Percentiles rank a stretch among this genome's conserved stretches.
phyloP scores from a whole-genome alignment of 805 yeast genomes.

The Ogataea salicorniae region DNA sequence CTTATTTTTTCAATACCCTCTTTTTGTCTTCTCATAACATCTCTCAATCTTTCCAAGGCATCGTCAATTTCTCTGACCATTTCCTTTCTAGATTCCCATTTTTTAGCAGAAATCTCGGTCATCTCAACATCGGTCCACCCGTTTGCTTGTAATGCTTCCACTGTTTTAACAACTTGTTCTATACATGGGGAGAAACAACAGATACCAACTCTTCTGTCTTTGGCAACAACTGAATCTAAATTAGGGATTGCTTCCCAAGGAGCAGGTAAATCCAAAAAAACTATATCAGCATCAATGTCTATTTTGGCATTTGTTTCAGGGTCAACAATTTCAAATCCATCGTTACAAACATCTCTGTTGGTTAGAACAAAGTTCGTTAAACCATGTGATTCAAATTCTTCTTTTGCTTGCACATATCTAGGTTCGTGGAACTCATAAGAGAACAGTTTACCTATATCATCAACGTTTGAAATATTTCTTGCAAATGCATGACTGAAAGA shows the following conservation, averaged over 20 bases:
- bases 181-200: slow-evolving; percentile 98
- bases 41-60: slow-evolving; percentile 72
- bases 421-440: slow-evolving; percentile 91
- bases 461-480: slow-evolving; percentile 49
- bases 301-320: slow-evolving; percentile 22
- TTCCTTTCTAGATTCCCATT: slow-evolving; percentile 83
- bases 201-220: slow-evolving; percentile 52
- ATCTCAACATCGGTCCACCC: slow-evolving; percentile 88
- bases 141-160: slow-evolving; percentile 61
- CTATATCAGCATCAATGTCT: slow-evolving; percentile 56
- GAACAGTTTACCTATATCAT: slow-evolving; percentile 55
- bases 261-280: slow-evolving; percentile 89
- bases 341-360: slow-evolving; percentile 88
- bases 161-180: slow-evolving; percentile 90
- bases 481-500: slow-evolving; percentile 92
- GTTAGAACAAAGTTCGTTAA: slow-evolving; percentile 58
- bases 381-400: slow-evolving; percentile 73
- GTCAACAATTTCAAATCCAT: slow-evolving; percentile 62
- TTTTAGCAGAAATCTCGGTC: slow-evolving; percentile 82
- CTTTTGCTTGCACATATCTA: slow-evolving; percentile 70
- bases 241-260: slow-evolving; percentile 96
- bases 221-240: slow-evolving; percentile 52
- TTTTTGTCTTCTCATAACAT: slow-evolving; percentile 65
- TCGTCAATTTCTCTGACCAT: slow-evolving; percentile 82
- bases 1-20: slow-evolving; percentile 60